Percentiles rank a stretch among this genome's conserved stretches.
Conservation (phyloP, 495 filamentous ascomycete genomes). For the Hypoxylon intermedium region DNA sequence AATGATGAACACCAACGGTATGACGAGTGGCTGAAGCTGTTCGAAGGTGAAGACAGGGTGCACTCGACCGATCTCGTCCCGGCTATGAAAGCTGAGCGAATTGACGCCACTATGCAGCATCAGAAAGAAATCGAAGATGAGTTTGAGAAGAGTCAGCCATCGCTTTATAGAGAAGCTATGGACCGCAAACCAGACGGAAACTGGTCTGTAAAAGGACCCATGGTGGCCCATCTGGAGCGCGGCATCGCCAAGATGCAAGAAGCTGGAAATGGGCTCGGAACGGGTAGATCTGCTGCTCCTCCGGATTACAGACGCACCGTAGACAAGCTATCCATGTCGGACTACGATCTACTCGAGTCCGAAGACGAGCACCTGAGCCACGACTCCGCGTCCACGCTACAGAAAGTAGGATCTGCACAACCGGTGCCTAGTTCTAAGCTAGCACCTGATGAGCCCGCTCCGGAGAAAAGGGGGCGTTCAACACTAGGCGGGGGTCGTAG, state of each 20-base stretch:
- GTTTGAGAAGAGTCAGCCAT: conserved; percentile 46
- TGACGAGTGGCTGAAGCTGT: conserved; percentile 46
- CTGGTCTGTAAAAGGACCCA: conserved; percentile 24
- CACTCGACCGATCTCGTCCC: conserved; percentile 45
- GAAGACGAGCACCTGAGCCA: conserved; percentile 35
- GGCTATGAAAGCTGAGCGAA: conserved; percentile 48
- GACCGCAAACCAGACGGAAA: conserved; percentile 38
- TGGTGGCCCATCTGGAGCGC: conserved; percentile 33
- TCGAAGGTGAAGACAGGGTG: conserved; percentile 48
- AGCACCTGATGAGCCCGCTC: conserved; percentile 3
- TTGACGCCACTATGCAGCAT: conserved; percentile 45
- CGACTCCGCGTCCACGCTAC: conserved; percentile 2
- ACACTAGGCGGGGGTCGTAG: conserved; percentile 16
- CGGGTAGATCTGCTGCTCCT: conserved; percentile 18
- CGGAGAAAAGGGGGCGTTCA: conserved; percentile 25
- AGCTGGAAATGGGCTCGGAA: conserved; percentile 18
- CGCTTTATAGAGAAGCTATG: conserved; percentile 45
- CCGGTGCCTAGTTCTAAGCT: neutral
- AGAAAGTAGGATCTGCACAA: conserved; percentile 6
- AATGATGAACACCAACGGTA: conserved; percentile 48
- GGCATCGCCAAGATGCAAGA: conserved; percentile 38
- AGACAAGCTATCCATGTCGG: conserved; percentile 33
- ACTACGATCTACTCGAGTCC: conserved; percentile 36
- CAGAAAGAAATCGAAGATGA: conserved; percentile 51
- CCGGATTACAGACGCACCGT: conserved; percentile 34